phyloP scores from a whole-genome alignment of 176 grass and related monocot species.

The Elaeis guineensis region DNA sequence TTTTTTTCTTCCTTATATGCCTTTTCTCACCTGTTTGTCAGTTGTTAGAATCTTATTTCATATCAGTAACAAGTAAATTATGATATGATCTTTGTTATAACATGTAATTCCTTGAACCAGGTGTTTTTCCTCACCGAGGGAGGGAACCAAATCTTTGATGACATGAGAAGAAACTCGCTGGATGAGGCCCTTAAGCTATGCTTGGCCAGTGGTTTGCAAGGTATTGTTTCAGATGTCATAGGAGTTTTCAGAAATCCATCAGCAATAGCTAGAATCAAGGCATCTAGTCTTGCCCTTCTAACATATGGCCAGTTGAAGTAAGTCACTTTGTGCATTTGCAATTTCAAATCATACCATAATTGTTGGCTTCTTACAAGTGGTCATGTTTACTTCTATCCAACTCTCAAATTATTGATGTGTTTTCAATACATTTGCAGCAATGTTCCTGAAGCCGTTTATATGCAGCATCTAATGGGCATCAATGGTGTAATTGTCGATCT shows the following conservation, averaged over 20 bases:
- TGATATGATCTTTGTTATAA: too few relatives aligned
- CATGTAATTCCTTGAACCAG: conserved; percentile 20
- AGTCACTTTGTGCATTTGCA: background rate
- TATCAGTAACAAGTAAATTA: too few relatives aligned
- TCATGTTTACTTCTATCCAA: too few relatives aligned
- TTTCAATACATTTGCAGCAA: conserved; percentile 28
- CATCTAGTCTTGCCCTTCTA: conserved; percentile 56
- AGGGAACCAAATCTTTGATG: conserved; percentile 38
- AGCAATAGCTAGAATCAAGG: conserved; percentile 64
- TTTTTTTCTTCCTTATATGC: too few relatives aligned
- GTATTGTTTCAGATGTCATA: conserved; percentile 74
- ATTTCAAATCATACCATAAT: too few relatives aligned
- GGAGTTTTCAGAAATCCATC: conserved; percentile 56
- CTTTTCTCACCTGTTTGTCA: too few relatives aligned
- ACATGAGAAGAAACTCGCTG: conserved; percentile 66
- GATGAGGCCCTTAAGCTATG: conserved; percentile 74
- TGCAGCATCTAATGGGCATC: conserved; percentile 58
- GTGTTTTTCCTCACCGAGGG: conserved; percentile 94
- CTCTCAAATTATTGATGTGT: too few relatives aligned
- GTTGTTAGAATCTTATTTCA: too few relatives aligned
- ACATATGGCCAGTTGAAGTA: conserved; percentile 87
- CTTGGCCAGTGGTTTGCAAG: conserved; percentile 49
- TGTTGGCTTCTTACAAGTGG: too few relatives aligned
- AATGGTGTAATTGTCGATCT: conserved; percentile 58
- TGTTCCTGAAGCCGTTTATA: conserved; percentile 47